These are phyloP conservation scores for Cotoneaster glaucophyllus DNA, from an alignment of 306 rosid species.

Conservation along the genomic window DNA sequence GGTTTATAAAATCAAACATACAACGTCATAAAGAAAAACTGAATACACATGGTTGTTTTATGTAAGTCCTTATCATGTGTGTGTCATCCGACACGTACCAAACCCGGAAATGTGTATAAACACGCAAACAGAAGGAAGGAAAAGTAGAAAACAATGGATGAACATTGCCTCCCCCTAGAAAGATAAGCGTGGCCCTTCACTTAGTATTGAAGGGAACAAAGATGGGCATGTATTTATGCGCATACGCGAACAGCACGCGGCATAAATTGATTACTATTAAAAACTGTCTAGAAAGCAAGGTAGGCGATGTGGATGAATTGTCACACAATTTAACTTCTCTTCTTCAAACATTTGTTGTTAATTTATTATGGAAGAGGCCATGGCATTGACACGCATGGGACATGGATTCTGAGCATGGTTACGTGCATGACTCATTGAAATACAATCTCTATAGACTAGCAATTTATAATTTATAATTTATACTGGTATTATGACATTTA, in stretches of 20 bases:
- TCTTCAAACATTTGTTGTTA: neutral
- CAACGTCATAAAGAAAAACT: no score
- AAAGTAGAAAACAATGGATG: neutral
- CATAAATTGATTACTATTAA: neutral
- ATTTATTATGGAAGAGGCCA: neutral
- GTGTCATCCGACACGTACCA: neutral
- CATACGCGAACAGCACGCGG: conserved; percentile 28
- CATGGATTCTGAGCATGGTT: neutral
- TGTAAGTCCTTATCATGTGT: neutral
- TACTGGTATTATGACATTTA: no score
- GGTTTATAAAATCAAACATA: no score
- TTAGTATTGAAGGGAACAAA: neutral
- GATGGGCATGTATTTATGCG: neutral
- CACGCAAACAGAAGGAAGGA: neutral
- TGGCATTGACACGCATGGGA: neutral
- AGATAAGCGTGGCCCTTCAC: no score
- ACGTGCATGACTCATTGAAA: neutral
- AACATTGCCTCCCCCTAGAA: neutral
- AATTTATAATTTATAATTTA: no score
- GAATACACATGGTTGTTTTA: no score
- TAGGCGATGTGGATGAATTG: neutral
- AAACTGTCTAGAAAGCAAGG: neutral
- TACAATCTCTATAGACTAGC: neutral
- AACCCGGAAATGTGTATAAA: neutral
- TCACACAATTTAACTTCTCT: neutral